Percentiles rank a stretch among this genome's conserved stretches.
phyloP scores from a whole-genome alignment of 2,329 filamentous ascomycete genomes.

The Zasmidium citrigriseum region DNA sequence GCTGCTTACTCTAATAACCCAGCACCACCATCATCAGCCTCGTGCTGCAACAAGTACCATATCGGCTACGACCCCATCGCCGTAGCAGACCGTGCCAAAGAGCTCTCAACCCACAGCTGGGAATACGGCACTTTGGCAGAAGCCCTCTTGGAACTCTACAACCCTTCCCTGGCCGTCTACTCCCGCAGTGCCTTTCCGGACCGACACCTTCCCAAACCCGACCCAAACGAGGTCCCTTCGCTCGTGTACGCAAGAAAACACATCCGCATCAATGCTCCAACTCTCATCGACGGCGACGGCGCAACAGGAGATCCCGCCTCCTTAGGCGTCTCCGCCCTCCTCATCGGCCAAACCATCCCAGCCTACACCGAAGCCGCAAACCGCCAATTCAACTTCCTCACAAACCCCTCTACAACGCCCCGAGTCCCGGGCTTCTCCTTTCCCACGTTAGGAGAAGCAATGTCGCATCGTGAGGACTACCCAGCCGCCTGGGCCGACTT shows the following conservation, averaged over 20 bases:
- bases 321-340: conserved; percentile 46
- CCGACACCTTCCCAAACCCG: conserved; percentile 5
- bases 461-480: conserved; percentile 48
- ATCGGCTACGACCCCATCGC: conserved; percentile 14
- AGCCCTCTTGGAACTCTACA: conserved; percentile 44
- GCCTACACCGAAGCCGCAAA: conserved; percentile 42
- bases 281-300: conserved; percentile 39
- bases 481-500: conserved; percentile 53
- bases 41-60: conserved; percentile 1
- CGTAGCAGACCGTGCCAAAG: conserved; percentile 13
- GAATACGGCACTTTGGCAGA: conserved; percentile 45
- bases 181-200: conserved; percentile 21
- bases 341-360: conserved; percentile 42
- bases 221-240: conserved; percentile 14
- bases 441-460: conserved; percentile 42
- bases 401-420: conserved; percentile 36
- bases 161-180: conserved; percentile 40
- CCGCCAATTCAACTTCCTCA: conserved; percentile 44
- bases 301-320: conserved; percentile 49
- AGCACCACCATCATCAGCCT: not conserved
- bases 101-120: conserved; percentile 35
- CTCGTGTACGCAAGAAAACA: conserved; percentile 33
- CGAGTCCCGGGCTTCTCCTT: conserved; percentile 25
- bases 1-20: not conserved
- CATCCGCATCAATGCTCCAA: conserved; percentile 31